A percentile compares a stretch with the other conserved stretches of the same genome.
These are phyloP conservation scores for Neurospora intermedia DNA, from an alignment of 495 filamentous ascomycete species.

Conservation along the genomic window DNA sequence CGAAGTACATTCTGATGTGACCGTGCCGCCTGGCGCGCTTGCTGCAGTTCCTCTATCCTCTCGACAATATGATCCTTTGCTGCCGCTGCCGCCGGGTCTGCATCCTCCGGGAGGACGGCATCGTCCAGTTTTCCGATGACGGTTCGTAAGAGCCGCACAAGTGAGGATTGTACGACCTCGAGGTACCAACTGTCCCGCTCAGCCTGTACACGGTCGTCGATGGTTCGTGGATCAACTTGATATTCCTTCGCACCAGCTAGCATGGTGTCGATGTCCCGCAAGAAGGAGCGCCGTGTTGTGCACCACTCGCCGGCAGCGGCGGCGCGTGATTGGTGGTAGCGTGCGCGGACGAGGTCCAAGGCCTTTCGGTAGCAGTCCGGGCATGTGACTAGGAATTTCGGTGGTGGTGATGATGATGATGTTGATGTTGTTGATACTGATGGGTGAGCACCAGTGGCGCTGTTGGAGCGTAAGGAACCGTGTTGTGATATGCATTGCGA, in stretches of 20 bases:
- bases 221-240: conserved; percentile 22
- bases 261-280: conserved; percentile 29
- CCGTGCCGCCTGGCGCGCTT: conserved; percentile 1
- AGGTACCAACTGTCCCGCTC: conserved; percentile 35
- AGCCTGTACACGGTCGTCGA: conserved; percentile 31
- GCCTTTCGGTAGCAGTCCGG: conserved; percentile 27
- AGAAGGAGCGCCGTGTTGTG: conserved; percentile 25
- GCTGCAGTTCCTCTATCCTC: conserved; percentile 15
- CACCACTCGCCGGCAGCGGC: conserved; percentile 30
- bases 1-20: neutral
- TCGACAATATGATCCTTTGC: conserved; percentile 11
- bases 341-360: conserved; percentile 25
- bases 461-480: neutral
- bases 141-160: conserved; percentile 18
- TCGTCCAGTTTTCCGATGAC: conserved; percentile 13
- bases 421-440: neutral
- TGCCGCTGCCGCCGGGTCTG: conserved; percentile 8
- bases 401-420: neutral
- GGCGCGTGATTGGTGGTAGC: conserved; percentile 19
- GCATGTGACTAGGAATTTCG: conserved; percentile 22
- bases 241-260: conserved; percentile 27
- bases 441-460: neutral
- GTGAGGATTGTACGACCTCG: conserved; percentile 22
- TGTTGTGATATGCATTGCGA: conserved; percentile 17
- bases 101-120: conserved; percentile 9